Evolutionary conservation across 140 eudicot species (phyloP).

Genomic region (Stevia rebaudiana): DNA sequence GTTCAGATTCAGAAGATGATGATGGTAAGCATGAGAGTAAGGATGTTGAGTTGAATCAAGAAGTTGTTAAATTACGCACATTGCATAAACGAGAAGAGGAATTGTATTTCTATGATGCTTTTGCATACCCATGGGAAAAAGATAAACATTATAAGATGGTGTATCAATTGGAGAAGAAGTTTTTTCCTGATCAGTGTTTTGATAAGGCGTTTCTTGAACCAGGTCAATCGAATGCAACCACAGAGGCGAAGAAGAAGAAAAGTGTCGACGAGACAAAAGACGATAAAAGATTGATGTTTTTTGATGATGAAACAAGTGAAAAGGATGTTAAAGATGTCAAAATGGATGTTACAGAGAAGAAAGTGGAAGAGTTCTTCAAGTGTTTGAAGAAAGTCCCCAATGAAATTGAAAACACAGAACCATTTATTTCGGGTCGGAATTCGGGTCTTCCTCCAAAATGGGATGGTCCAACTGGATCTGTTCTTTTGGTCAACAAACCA

Average conservation of each 20-base stretch:
- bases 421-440: slow-evolving; percentile 64
- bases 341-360: slow-evolving; percentile 71
- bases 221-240: slow-evolving; percentile 40
- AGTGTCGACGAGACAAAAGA: slow-evolving; percentile 16
- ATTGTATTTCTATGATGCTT: slow-evolving; percentile 73
- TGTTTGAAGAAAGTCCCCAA: slow-evolving; percentile 86
- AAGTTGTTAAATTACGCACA: slow-evolving; percentile 76
- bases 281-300: slow-evolving; percentile 41
- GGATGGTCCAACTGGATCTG: slow-evolving; percentile 77
- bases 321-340: slow-evolving; percentile 33
- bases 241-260: neutral
- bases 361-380: slow-evolving; percentile 93
- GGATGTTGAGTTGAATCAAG: slow-evolving; percentile 71
- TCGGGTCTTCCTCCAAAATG: slow-evolving; percentile 84
- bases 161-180: slow-evolving; percentile 98
- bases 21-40: slow-evolving; percentile 26
- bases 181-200: slow-evolving; percentile 83
- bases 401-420: slow-evolving; percentile 38
- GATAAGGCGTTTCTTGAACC: slow-evolving; percentile 95
- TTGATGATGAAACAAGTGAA: slow-evolving; percentile 28
- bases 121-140: slow-evolving; percentile 96
- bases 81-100: slow-evolving; percentile 88
- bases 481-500: slow-evolving; percentile 85
- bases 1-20: slow-evolving; percentile 77
- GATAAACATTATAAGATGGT: slow-evolving; percentile 98